Conservation (phyloP, 805 yeast species). For the Wickerhamomyces mucosus region DNA sequence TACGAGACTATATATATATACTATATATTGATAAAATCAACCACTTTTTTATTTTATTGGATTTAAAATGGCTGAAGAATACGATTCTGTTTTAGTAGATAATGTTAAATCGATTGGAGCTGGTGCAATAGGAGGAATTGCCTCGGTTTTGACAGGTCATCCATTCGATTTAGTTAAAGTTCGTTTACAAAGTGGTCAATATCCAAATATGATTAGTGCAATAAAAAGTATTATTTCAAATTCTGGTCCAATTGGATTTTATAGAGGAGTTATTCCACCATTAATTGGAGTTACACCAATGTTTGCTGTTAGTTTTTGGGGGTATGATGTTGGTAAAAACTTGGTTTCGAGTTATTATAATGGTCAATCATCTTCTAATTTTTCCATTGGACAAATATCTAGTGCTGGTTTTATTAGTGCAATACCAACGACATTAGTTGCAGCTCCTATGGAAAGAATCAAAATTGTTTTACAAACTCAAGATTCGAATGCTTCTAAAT, state of each 20-base stretch:
- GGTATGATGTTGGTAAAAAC: conserved; percentile 87
- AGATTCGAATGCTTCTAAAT: conserved; percentile 26
- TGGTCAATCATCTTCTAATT: conserved; percentile 27
- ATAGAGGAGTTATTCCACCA: conserved; percentile 93
- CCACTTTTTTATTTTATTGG: too few relatives aligned
- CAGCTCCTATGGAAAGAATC: conserved; percentile 96
- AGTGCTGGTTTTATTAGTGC: conserved; percentile 94
- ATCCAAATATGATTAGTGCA: conserved; percentile 53
- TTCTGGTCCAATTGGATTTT: conserved; percentile 74
- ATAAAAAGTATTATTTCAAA: conserved; percentile 57
- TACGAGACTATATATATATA: too few relatives aligned
- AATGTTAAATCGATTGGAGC: conserved; percentile 82
- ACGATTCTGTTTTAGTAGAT: conserved; percentile 35
- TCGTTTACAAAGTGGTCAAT: conserved; percentile 73
- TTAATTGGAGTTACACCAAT: conserved; percentile 95
- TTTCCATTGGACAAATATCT: conserved; percentile 64
- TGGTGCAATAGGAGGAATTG: conserved; percentile 95
- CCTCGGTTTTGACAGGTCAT: conserved; percentile 93
- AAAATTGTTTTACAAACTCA: conserved; percentile 89
- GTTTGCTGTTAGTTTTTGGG: conserved; percentile 98
- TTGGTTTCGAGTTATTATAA: conserved; percentile 39
- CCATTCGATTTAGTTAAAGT: conserved; percentile 94
- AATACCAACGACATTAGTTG: conserved; percentile 86
- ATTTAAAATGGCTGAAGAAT: conserved; percentile 15
- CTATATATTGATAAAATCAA: too few relatives aligned